phyloP scores from a whole-genome alignment of 1,139 yeast species.

The Sugiyamaella japonica region DNA sequence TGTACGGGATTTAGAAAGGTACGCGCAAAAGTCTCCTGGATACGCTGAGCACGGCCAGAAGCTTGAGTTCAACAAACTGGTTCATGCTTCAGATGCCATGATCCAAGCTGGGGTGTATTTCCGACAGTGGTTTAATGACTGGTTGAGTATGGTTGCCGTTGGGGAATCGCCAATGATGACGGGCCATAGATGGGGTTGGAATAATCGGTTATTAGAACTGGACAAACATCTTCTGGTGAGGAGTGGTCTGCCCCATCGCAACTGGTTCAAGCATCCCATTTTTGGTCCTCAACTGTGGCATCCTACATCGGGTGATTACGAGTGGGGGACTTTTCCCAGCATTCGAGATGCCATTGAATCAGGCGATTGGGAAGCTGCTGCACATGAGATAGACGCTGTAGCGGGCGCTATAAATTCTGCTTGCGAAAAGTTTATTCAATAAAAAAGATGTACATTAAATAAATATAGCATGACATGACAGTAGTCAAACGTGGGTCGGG shows the following conservation, averaged over 20 bases:
- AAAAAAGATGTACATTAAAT: background rate
- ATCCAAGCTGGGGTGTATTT: constrained; percentile 34
- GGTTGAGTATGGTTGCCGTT: constrained; percentile 49
- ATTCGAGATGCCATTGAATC: constrained; percentile 62
- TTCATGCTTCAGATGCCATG: constrained; percentile 32
- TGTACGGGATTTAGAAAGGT: constrained; percentile 51
- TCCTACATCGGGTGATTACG: constrained; percentile 48
- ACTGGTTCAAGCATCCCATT: constrained; percentile 67
- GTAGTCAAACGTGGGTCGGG: too few species aligned
- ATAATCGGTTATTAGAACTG: constrained; percentile 59
- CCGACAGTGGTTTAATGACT: constrained; percentile 52
- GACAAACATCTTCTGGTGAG: constrained; percentile 55
- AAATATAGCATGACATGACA: background rate
- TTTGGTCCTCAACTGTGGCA: constrained; percentile 70
- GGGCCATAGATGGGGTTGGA: constrained; percentile 77
- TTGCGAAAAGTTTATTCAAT: constrained; percentile 7
- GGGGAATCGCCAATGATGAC: constrained; percentile 71
- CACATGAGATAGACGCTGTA: constrained; percentile 36
- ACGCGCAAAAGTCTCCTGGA: constrained; percentile 35
- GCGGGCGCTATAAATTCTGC: constrained; percentile 4
- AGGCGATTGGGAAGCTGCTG: constrained; percentile 54
- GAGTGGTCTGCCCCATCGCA: constrained; percentile 50
- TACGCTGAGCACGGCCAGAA: constrained; percentile 6
- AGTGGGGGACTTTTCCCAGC: constrained; percentile 74
- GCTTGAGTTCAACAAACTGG: constrained; percentile 29